Base-by-base conservation (phyloP, 352 stramenopile species). In the Saprolegnia diclina region DNA sequence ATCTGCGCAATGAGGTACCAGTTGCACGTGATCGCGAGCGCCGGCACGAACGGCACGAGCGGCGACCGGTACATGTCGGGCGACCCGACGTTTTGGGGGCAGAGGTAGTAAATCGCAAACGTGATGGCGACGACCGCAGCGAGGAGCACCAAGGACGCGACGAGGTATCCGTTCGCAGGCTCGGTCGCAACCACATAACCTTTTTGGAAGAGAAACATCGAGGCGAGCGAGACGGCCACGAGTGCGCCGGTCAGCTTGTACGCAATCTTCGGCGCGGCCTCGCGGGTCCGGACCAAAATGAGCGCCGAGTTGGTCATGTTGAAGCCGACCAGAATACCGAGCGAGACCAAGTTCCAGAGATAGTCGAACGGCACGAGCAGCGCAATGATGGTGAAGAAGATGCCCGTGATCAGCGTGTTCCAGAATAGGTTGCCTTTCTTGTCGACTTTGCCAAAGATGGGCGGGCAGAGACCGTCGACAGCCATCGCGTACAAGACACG, bases 1-100 rank as follows among this genome's bases (percentile, higher is more conserved):
- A 92, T 92, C 74, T 94, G 87, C 24, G 82, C 81, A 46, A 92
- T 90, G 26, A 94, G 67, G 50, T 92, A 91, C 86, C 86, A 94
- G 75, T 94, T 94, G 76, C 92, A 91, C 63, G 90, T 92, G 70
- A 94, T 92, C 5, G 86, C 84, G 0, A 94, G 40, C 38, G 82
- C 91, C 21, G 84, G 86, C 21, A 83, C 64, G 45, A 90, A 92
- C 32, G 86, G 86, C 46, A 92, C 84, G 40, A 88, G 67, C 40
- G 86, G 86, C 3, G 83, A 77, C 24, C 74, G 65, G 70, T 87
- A 92, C 69, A 81, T 83, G 3, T 77, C 72, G 4, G 74, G 54
- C 9, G 74, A 72, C 32, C 78, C 81, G 6, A 70, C 35, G 22
- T 87, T 79, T 63, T 89, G 79, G 6, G 78, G 78, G 52, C 79